Percentiles rank a stretch among this genome's conserved stretches.
Evolutionary conservation across 495 filamentous ascomycete species (phyloP).

Genomic region (Xylaria acuta): DNA sequence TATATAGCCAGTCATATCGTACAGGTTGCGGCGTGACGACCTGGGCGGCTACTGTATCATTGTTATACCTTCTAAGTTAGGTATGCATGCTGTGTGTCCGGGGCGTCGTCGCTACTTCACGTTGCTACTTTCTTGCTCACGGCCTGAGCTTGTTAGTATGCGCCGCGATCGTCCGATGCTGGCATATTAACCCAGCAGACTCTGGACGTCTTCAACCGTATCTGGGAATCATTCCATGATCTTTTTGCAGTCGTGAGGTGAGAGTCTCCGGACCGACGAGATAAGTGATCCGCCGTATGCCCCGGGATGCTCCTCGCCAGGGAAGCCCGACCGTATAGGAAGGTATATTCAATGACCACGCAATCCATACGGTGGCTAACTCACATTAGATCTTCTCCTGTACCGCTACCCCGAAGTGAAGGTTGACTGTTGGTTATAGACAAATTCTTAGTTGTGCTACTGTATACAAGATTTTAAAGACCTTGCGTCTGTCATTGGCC

Average conservation of each 20-base stretch:
- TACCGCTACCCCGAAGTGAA: neutral
- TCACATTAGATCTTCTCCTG: neutral
- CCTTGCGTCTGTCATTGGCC: neutral
- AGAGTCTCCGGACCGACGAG: slow-evolving; percentile 5
- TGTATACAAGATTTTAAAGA: neutral
- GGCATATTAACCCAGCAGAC: neutral
- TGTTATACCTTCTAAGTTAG: slow-evolving; percentile 13
- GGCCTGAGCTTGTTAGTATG: neutral
- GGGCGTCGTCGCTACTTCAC: slow-evolving; percentile 5
- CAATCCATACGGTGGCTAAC: neutral
- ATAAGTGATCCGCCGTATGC: neutral
- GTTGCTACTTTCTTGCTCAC: neutral
- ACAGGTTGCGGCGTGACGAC: slow-evolving; percentile 9
- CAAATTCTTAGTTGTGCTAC: slow-evolving; percentile 1
- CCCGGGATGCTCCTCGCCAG: neutral
- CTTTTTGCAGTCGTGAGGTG: neutral
- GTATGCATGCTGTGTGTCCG: neutral
- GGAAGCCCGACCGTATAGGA: neutral
- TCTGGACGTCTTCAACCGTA: slow-evolving; percentile 1
- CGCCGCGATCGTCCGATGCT: slow-evolving; percentile 7
- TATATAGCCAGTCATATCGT: slow-evolving; percentile 1
- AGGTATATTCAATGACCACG: neutral
- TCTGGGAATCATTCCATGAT: neutral
- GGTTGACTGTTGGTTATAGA: neutral
- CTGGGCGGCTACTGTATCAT: slow-evolving; percentile 3